These are phyloP conservation scores for Trichosanthes cucumerina DNA, from an alignment of 306 rosid genomes.

Conservation along the genomic window DNA sequence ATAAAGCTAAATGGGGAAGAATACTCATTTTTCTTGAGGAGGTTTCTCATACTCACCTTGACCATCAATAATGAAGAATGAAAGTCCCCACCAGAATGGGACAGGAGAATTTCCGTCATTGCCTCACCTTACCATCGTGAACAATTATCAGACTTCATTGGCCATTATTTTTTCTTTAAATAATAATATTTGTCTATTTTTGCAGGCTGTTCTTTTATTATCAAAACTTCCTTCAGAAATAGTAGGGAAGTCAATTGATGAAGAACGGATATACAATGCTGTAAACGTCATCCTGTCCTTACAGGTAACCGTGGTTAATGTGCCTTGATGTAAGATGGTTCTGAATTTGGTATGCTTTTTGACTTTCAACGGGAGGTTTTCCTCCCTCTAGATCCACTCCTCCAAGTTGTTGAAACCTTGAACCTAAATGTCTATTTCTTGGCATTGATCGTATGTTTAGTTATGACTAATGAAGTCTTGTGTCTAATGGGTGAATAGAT, in stretches of 20 bases:
- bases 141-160: neutral
- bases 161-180: neutral
- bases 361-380: neutral
- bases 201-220: slow-evolving; percentile 54
- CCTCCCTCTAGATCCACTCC: neutral
- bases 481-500: neutral
- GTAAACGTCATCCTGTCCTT: slow-evolving; percentile 68
- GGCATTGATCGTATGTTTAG: neutral
- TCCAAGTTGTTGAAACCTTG: neutral
- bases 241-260: slow-evolving; percentile 56
- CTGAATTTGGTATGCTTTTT: neutral
- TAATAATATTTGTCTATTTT: slow-evolving; percentile 8
- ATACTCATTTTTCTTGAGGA: neutral
- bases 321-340: neutral
- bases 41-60: neutral
- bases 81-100: neutral
- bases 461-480: neutral
- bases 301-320: slow-evolving; percentile 42
- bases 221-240: slow-evolving; percentile 41
- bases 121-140: slow-evolving; percentile 3
- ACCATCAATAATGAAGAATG: neutral
- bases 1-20: neutral
- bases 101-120: neutral
- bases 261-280: slow-evolving; percentile 39
- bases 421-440: neutral